Evolutionary conservation across 2,329 filamentous ascomycete species (phyloP).

Genomic region (Stemphylium lycopersici): DNA sequence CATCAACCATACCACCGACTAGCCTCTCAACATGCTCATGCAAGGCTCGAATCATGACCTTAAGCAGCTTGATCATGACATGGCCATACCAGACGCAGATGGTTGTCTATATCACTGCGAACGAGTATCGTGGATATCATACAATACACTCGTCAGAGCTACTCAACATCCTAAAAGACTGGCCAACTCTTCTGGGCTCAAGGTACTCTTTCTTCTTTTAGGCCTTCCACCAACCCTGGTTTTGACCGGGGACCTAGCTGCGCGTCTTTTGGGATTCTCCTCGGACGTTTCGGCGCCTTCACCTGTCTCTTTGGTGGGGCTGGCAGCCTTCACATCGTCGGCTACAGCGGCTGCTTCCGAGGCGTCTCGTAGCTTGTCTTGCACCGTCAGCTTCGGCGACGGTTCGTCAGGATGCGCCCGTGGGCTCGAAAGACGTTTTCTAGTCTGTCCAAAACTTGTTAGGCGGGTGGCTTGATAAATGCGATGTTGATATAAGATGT

Average conservation of each 20-base stretch:
- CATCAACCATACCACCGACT: conserved; percentile 9
- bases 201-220: conserved; percentile 72
- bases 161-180: conserved; percentile 40
- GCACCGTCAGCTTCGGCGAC: conserved; percentile 51
- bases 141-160: neutral
- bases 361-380: conserved; percentile 55
- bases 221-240: conserved; percentile 62
- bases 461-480: conserved; percentile 16
- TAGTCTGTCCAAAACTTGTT: conserved; percentile 42
- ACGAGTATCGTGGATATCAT: conserved; percentile 1
- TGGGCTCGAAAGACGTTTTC: conserved; percentile 48
- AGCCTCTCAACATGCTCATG: conserved; percentile 9
- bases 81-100: conserved; percentile 13
- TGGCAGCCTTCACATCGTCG: conserved; percentile 9
- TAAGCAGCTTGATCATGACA: conserved; percentile 2
- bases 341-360: conserved; percentile 51
- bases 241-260: conserved; percentile 41
- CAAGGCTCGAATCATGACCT: conserved; percentile 7
- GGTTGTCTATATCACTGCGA: conserved; percentile 10
- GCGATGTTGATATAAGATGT: conserved; percentile 11
- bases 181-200: conserved; percentile 77
- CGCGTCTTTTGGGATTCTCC: conserved; percentile 30
- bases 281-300: conserved; percentile 28
- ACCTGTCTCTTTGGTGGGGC: conserved; percentile 13
- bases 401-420: conserved; percentile 46